Evolutionary conservation across 805 yeast species (phyloP).

Genomic region (Candida pseudofarinosa): DNA sequence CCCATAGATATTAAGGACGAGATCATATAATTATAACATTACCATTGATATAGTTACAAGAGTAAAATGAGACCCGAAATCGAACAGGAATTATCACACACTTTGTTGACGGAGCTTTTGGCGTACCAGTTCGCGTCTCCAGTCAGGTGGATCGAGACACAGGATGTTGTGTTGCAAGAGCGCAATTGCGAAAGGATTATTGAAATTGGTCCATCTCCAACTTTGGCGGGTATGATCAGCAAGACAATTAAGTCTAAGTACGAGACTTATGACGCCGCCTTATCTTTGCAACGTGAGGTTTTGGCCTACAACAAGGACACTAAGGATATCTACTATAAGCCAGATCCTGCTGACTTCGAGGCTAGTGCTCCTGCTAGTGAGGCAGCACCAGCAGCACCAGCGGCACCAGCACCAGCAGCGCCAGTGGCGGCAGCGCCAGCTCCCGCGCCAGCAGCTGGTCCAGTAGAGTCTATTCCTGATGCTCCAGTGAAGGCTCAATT

Average conservation of each 20-base stretch:
- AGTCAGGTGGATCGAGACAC: conserved; percentile 99
- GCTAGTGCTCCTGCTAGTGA: conserved; percentile 26
- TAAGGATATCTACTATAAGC: conserved; percentile 92
- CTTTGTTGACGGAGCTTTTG: conserved; percentile 87
- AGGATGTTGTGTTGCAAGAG: conserved; percentile 92
- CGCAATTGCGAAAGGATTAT: conserved; percentile 96
- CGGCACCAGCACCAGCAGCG: conserved; percentile 52
- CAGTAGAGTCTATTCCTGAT: conserved; percentile 82
- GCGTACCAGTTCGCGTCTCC: conserved; percentile 99
- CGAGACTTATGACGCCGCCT: conserved; percentile 97
- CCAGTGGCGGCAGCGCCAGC: conserved; percentile 58
- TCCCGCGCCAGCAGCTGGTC: conserved; percentile 60
- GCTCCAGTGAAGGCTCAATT: conserved; percentile 84
- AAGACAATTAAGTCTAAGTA: conserved; percentile 93
- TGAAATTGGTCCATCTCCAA: conserved; percentile 98
- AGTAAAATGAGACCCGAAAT: conserved; percentile 88
- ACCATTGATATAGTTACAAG: neutral
- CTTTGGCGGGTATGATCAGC: conserved; percentile 97
- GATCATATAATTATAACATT: neutral
- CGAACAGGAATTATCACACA: conserved; percentile 96
- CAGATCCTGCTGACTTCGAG: conserved; percentile 60
- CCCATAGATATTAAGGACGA: neutral
- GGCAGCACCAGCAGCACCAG: conserved; percentile 24
- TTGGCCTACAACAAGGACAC: conserved; percentile 94
- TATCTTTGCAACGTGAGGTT: conserved; percentile 89